Base-by-base conservation (phyloP, 805 yeast genomes). In the Isabelozyma heimii region DNA sequence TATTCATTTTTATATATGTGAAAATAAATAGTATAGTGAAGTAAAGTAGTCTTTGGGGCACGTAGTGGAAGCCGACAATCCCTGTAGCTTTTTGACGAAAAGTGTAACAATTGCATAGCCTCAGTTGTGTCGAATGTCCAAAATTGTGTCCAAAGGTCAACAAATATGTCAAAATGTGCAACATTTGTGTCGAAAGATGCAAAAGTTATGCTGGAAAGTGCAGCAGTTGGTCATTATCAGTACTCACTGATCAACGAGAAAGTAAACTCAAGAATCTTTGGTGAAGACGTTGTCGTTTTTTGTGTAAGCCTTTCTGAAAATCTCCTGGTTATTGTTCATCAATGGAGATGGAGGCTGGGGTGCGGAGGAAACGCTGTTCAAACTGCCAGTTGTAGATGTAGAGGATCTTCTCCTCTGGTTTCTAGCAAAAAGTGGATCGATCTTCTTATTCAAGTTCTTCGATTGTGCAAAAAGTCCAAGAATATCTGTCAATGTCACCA, bases 401-500 rank as follows among this genome's bases (percentile, higher is more conserved):
- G 70, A 62, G 5, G 84, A 77, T 64, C 90, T 79, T 60, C 97
- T 80, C 65, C 98, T 82, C 66, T 89, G 94, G 62, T 90, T 85
- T 65, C 98, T 82, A 2, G 97, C 97, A 46, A 81, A 78, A 38
- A 78, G 83, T 4, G 99, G 98, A 62, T 92, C 97, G 20, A 89
- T 84, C 47, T 72, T 73, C 59, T 80, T 80, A 43, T 58, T 65
- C 16, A 67, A 57, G 13, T 42, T 24, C 49, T 84, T 78, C 35
- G 80, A 81, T 57, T 84, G 79, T 8, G 97, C 96, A 53, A 92
- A 78, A 41, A 90, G 69, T 14, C 91, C 89, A 44, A 94, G 71
- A 33, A 92, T 85, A 67, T 92, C 99, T 0, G 98, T 92, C 57
- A 94, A 73, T 3, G 97, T 89, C 2, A 94, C 84, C 24, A 94